Base-by-base conservation (phyloP, 176 grass and related monocot genomes). In the Cocos nucifera region DNA sequence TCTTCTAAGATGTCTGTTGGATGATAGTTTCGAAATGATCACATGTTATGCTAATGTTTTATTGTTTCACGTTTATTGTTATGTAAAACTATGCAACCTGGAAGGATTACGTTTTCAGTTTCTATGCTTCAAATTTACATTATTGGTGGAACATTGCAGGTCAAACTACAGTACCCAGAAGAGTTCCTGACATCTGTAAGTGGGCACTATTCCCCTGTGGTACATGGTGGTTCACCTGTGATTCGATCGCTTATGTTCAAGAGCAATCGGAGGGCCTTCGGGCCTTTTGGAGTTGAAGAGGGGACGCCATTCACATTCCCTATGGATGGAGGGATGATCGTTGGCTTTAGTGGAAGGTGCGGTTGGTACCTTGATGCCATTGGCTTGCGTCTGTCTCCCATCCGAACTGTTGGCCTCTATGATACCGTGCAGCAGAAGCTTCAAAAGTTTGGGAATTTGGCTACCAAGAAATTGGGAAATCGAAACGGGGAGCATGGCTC, bases 311-410 rank as follows among this genome's bases (percentile, higher is more conserved):
- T 75, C 67, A 25, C 65, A 32, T 66, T 57, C 35, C 72, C 57
- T 5, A 72, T 72, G 62, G 72, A 67, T 4, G 72, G 70, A 1
- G 76, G 76, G 21, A 73, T 68, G 52, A 64, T 79, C 18, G 72
- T 85, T 19, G 82, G 82, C 5, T 85, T 85, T 62, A 53, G 23
- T 7, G 77, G 72, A 2, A n/a, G 77, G 61, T 62, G 72, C 27
- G 58, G 77, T 4, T 85, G 72, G 82, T 67, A 79, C 72, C 53
- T 85, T 50, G 77, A 85, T 65, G 66, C 77, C 7, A 35, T 85
- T 19, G 72, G 77, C 26, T 78, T 71, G 26, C 10, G 66, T 51
- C 44, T 80, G 3, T 64, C 81, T 5, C 65, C 75, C 26, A 59
- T 78, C 17, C 75, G 61, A 0, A 15, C 24, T 0, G 48, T 50